phyloP scores from a whole-genome alignment of 257 asterid species.

The Capsicum chinense region DNA sequence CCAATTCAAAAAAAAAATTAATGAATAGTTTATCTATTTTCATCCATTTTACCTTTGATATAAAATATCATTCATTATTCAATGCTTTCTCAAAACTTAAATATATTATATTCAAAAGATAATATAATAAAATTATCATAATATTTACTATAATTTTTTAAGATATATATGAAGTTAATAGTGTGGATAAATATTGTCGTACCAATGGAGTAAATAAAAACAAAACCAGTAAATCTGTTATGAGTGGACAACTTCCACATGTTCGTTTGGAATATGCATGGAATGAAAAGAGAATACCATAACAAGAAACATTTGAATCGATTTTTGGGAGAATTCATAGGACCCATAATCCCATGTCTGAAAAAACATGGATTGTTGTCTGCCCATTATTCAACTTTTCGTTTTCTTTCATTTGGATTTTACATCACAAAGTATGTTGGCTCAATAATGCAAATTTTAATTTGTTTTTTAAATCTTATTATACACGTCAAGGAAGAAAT shows the following conservation, averaged over 20 bases:
- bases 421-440: slow-evolving; percentile 44
- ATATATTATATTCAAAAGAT: no score
- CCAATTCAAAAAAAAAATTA: no score
- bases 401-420: neutral
- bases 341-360: slow-evolving; percentile 50
- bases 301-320: slow-evolving; percentile 35
- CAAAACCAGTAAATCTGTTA: neutral
- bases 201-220: neutral
- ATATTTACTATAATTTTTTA: no score
- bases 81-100: no score
- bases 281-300: slow-evolving; percentile 25
- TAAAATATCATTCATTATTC: no score
- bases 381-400: slow-evolving; percentile 29
- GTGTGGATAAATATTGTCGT: no score
- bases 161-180: no score
- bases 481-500: neutral
- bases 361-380: slow-evolving; percentile 42
- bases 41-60: no score
- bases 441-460: slow-evolving; percentile 3
- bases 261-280: slow-evolving; percentile 27
- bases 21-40: no score
- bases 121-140: no score
- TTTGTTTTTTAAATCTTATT: neutral
- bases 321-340: slow-evolving; percentile 43
- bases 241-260: slow-evolving; percentile 17